Conservation (phyloP, 2,329 filamentous ascomycete species). For the Fusarium nanum region DNA sequence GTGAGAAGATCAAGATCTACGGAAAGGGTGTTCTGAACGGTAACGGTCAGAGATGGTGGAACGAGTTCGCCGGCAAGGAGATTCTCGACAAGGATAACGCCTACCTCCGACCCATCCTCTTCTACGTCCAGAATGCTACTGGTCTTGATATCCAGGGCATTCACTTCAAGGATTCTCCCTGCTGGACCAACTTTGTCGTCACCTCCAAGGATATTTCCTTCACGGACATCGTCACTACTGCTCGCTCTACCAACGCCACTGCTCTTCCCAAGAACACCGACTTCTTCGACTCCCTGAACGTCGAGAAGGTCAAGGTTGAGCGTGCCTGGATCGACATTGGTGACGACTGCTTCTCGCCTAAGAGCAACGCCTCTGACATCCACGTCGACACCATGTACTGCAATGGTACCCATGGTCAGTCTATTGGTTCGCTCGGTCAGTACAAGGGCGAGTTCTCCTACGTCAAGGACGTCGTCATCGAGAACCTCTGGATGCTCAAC, state of each 20-base stretch:
- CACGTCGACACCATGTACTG: constrained; percentile 71
- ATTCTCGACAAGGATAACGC: constrained; percentile 65
- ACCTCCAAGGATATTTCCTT: constrained; percentile 52
- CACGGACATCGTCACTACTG: constrained; percentile 41
- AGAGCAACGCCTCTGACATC: constrained; percentile 68
- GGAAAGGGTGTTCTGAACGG: constrained; percentile 59
- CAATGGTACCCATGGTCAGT: constrained; percentile 55
- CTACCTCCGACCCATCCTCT: constrained; percentile 69
- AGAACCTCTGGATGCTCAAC: constrained; percentile 68
- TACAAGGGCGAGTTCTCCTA: constrained; percentile 65
- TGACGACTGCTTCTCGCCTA: constrained; percentile 72
- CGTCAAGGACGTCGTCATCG: constrained; percentile 67
- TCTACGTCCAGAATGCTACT: constrained; percentile 71
- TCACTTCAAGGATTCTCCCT: constrained; percentile 69
- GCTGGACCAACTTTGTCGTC: constrained; percentile 73
- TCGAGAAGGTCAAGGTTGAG: constrained; percentile 66
- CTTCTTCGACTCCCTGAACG: constrained; percentile 73
- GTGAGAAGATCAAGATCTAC: constrained; percentile 69
- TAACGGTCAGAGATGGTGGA: constrained; percentile 37
- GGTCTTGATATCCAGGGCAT: constrained; percentile 68
- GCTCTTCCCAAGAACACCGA: constrained; percentile 69
- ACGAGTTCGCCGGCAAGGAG: constrained; percentile 35
- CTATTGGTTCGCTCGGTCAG: constrained; percentile 69
- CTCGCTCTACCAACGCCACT: constrained; percentile 39
- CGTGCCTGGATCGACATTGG: constrained; percentile 64